These are phyloP conservation scores for Pythium phragmiticola DNA, from an alignment of 352 stramenopile species.

Conservation along the genomic window DNA sequence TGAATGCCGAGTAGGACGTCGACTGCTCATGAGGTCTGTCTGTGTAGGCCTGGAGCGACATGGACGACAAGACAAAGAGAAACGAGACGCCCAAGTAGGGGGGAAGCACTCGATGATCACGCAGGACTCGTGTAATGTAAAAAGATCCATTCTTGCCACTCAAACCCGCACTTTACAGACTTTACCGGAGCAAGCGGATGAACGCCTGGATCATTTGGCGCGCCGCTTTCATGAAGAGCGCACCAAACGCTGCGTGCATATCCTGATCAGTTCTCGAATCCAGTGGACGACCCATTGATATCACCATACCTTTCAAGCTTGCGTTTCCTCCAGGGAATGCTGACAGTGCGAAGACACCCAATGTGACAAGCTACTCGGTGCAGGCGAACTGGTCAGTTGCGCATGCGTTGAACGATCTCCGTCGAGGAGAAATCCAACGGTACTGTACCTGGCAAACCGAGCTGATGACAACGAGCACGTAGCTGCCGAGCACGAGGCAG, in stretches of 20 bases:
- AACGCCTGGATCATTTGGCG: conserved; percentile 63
- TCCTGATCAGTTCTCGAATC: not conserved
- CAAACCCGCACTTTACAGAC: not conserved
- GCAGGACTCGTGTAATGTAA: conserved; percentile 5
- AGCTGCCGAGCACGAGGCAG: conserved; percentile 80
- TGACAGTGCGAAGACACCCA: conserved; percentile 55
- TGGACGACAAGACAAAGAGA: conserved; percentile 40
- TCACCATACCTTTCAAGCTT: conserved; percentile 54
- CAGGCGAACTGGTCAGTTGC: not conserved
- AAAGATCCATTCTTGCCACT: conserved; percentile 1
- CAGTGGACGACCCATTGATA: not conserved
- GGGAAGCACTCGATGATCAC: conserved; percentile 4
- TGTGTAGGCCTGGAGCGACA: conserved; percentile 69
- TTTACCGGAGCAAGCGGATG: conserved; percentile 49
- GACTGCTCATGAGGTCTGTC: not conserved
- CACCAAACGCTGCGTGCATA: conserved; percentile 41
- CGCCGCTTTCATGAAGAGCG: conserved; percentile 66
- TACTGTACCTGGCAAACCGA: conserved; percentile 48
- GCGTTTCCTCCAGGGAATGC: conserved; percentile 60
- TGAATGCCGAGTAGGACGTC: not conserved
- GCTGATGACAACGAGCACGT: conserved; percentile 81
- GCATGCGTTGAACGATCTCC: not conserved
- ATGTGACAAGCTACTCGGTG: conserved; percentile 48
- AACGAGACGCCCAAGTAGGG: conserved; percentile 9
- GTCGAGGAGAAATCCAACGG: not conserved